phyloP scores from a whole-genome alignment of 2,329 filamentous ascomycete genomes.

The Emmonsia crescens region DNA sequence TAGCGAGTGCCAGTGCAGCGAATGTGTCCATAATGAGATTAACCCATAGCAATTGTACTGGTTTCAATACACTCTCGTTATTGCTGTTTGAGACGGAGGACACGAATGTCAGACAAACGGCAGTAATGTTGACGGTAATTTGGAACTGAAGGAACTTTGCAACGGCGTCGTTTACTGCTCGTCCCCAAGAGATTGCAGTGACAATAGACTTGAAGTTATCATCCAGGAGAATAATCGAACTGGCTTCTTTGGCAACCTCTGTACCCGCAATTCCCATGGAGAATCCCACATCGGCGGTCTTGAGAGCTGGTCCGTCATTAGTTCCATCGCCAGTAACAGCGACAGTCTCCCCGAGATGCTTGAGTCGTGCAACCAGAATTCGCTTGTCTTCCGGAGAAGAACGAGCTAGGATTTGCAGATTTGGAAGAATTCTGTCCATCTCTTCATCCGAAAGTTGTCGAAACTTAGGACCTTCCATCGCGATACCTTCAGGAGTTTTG shows the following conservation, averaged over 20 bases:
- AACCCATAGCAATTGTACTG: conserved; percentile 89
- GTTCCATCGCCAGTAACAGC: conserved; percentile 56
- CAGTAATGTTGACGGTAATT: conserved; percentile 81
- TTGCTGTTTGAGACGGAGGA: conserved; percentile 62
- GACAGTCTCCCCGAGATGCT: conserved; percentile 52
- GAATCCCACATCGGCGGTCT: conserved; percentile 56
- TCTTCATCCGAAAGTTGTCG: conserved; percentile 49
- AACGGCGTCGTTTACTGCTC: conserved; percentile 57
- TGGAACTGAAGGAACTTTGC: conserved; percentile 56
- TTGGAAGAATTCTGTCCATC: conserved; percentile 48
- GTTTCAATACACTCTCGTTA: conserved; percentile 67
- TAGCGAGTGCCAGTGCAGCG: conserved; percentile 76
- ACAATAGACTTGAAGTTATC: conserved; percentile 57
- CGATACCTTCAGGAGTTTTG: conserved; percentile 45
- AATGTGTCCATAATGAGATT: conserved; percentile 98
- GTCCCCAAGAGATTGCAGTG: conserved; percentile 57
- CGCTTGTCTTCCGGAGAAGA: conserved; percentile 59
- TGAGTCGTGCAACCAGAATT: conserved; percentile 51
- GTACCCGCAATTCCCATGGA: conserved; percentile 59
- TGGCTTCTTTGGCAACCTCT: conserved; percentile 57
- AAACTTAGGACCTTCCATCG: conserved; percentile 61
- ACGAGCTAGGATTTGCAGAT: conserved; percentile 52
- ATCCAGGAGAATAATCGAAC: conserved; percentile 57
- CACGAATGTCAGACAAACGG: conserved; percentile 76
- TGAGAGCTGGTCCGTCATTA: conserved; percentile 55